These are phyloP conservation scores for Blastocystis sp. DNA, from an alignment of 352 stramenopile genomes.

Conservation along the genomic window DNA sequence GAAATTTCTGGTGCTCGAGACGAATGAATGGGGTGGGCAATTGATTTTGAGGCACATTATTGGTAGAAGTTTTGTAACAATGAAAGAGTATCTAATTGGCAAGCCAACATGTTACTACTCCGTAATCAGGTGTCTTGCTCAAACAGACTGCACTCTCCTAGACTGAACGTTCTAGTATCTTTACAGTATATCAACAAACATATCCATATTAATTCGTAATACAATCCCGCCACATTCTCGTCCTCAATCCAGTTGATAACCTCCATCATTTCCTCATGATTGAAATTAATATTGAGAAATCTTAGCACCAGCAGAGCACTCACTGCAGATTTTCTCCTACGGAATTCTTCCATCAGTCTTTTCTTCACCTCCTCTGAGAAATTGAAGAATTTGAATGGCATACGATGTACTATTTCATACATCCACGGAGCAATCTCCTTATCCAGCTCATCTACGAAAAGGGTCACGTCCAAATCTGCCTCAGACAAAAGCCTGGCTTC, in stretches of 20 bases:
- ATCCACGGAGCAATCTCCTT: constrained; percentile 25
- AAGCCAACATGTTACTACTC: background rate
- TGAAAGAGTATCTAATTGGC: background rate
- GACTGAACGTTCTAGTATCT: background rate
- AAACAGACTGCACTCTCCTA: background rate
- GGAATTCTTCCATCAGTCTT: background rate
- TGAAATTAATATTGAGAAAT: background rate
- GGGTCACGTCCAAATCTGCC: background rate
- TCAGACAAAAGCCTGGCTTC: background rate
- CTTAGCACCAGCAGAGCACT: background rate
- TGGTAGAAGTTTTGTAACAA: background rate
- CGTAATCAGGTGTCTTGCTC: background rate
- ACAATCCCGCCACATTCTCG: background rate
- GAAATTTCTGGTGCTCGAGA: background rate
- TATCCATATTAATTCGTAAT: background rate
- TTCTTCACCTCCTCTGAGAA: background rate
- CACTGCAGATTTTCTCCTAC: background rate
- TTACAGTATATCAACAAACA: background rate
- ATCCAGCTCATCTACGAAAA: background rate
- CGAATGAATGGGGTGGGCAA: background rate
- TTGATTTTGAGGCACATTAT: background rate
- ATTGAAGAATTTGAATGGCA: background rate
- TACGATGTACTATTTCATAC: background rate
- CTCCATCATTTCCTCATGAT: background rate
- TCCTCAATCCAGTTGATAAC: background rate